Evolutionary conservation across 306 rosid species (phyloP), one percentile per base, ranked within the genome.

Genomic region (Betula pendula): DNA sequence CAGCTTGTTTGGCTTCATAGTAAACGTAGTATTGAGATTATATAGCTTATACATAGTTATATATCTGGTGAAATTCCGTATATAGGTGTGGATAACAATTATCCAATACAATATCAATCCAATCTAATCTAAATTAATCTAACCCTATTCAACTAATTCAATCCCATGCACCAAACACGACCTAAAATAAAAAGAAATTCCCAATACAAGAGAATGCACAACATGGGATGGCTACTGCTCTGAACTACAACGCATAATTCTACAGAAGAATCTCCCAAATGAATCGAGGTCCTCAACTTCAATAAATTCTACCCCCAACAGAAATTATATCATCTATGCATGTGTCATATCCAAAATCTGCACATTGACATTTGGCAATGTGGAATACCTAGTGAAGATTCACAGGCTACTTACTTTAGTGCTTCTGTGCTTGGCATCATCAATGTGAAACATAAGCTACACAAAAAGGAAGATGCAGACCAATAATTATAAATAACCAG

Each of bases 381-480:
- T 20, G 48, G 52, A 24, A 31, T 2, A 15, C 25, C 2, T n/a
- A 47, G 27, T 56, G 75, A 48, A 56, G n/a, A 67, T 55, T 25
- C 70, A 15, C 25, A 20, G 45, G 65, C 60, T 49, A n/a, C 48
- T 53, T 80, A 14, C 45, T 56, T 70, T 2, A 70, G 77, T 55
- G 17, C 67, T 63, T 53, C 81, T 80, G 81, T 67, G 84, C 84
- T 85, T 90, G 62, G 87, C 89, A 71, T 90, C 96, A 5, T 83
- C 91, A 83, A 94, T 87, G 80, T 89, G 90, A 82, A 94, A 88
- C 97, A 90, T 92, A 70, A 92, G 88, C 98, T 94, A 88, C 87
- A 79, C 60, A 51, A 82, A 10, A 74, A 52, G 65, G 60, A 80
- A 38, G 31, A 13, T 2, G 52, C 60, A 70, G 40, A 72, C 49